phyloP scores from a whole-genome alignment of 768 basidiomycete genomes.

The Rhodotorula diobovata region DNA sequence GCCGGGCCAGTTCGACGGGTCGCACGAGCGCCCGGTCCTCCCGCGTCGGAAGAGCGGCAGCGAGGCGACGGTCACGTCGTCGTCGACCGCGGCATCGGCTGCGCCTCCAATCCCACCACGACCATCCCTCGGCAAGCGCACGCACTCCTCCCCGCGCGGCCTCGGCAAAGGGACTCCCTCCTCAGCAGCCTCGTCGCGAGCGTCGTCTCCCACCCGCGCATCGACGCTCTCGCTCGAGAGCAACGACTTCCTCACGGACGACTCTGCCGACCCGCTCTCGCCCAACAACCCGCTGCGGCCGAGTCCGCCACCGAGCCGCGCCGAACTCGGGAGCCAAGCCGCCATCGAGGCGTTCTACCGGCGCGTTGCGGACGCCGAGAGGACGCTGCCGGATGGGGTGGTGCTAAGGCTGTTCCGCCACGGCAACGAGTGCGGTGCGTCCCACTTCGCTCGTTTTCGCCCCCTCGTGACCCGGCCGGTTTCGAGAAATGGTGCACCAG shows the following conservation, averaged over 20 bases:
- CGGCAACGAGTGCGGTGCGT: constrained; percentile 22
- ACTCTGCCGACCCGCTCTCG: constrained; percentile 36
- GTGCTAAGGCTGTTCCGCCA: constrained; percentile 29
- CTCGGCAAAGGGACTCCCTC: no score
- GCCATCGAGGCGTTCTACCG: constrained; percentile 27
- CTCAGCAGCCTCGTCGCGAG: neutral
- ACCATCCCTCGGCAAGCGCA: neutral
- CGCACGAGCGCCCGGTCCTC: constrained; percentile 1
- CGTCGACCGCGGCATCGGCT: neutral
- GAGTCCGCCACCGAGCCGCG: neutral
- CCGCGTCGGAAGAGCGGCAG: neutral
- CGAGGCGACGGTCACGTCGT: neutral
- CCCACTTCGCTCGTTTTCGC: neutral
- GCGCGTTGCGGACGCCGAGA: constrained; percentile 14
- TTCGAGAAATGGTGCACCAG: no score
- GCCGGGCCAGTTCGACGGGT: constrained; percentile 3
- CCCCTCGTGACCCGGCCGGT: accelerated
- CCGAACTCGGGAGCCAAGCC: neutral
- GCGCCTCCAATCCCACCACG: neutral
- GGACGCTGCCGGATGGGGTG: constrained; percentile 10
- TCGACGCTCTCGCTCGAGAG: neutral
- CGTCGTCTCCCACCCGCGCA: neutral
- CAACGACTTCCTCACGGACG: neutral
- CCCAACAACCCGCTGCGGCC: constrained; percentile 42
- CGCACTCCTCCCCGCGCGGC: neutral